Evolutionary conservation across 257 asterid genomes (phyloP).

Genomic region (Cruciata laevipes): DNA sequence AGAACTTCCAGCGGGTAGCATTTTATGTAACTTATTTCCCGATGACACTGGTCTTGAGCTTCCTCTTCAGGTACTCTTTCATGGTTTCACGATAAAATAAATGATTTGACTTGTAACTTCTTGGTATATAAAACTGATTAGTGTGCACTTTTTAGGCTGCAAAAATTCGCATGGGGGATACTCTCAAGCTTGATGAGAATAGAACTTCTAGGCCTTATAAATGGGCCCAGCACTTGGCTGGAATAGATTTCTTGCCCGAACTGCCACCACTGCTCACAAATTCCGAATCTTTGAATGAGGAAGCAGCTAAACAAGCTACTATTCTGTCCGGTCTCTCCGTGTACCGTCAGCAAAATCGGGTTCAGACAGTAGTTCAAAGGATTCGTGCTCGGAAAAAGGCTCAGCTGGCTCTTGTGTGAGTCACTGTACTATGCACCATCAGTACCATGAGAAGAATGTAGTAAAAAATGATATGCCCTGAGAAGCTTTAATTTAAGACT

Average conservation of each 20-base stretch:
- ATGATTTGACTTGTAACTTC: constrained; percentile 12
- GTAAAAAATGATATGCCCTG: constrained; percentile 1
- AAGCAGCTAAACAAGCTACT: constrained; percentile 44
- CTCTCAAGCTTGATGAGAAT: constrained; percentile 57
- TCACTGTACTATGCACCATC: constrained; percentile 39
- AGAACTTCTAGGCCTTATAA: constrained; percentile 82
- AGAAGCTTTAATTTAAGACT: constrained; percentile 1
- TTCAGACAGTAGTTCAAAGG: constrained; percentile 87
- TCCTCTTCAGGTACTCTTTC: constrained; percentile 78
- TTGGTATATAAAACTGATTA: constrained; percentile 15
- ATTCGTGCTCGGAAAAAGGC: constrained; percentile 79
- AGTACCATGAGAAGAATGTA: constrained; percentile 15
- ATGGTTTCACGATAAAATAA: constrained; percentile 14
- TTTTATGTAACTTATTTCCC: constrained; percentile 92
- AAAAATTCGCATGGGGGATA: constrained; percentile 56
- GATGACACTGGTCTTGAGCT: constrained; percentile 92
- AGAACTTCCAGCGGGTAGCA: constrained; percentile 45
- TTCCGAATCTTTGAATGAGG: constrained; percentile 41
- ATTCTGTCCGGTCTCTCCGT: constrained; percentile 57
- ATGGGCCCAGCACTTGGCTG: constrained; percentile 99
- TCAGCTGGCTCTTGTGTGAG: constrained; percentile 94
- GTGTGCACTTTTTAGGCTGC: constrained; percentile 61
- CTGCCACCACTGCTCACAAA: constrained; percentile 61
- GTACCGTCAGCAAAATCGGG: constrained; percentile 88
- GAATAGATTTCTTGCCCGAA: constrained; percentile 93